Evolutionary conservation across 2,329 filamentous ascomycete species (phyloP), one percentile per base, ranked within the genome.

Genomic region (Dactylonectria macrodidyma): DNA sequence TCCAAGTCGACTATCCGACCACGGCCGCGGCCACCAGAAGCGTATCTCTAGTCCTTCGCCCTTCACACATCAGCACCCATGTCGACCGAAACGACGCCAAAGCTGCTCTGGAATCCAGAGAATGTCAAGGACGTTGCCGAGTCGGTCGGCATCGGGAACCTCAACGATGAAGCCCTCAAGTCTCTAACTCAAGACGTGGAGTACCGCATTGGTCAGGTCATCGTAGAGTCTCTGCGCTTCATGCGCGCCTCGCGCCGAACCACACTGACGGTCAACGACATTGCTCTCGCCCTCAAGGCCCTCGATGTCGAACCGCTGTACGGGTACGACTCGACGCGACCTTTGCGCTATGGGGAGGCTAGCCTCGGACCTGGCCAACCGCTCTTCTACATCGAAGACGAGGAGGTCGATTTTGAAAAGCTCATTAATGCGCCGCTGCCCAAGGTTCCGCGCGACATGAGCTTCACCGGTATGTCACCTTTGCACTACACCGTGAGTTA

Each of bases 401-500:
- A 99, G 78, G 96, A 99, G 84, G 92, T 98, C 62, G 96, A 99
- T 81, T 98, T 99, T 78, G 96, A 99, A 84, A 98, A 98, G 85
- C 86, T 99, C 73, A 98, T 99, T 80, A 99, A 99, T 83, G 95
- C 95, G 71, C 94, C 96, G 5, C 83, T 99, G 73, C 96, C 96
- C 30, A 98, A 97, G 81, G 95, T 99, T 34, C 96, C 96, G 38
- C 88, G 95, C 57, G 96, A 99, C 81, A 92, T 96, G 76, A 94
- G 91, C 68, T 95, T 98, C 78, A 98, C 95, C 47, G 93, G 94
- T 95, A 84, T 64, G 87, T 66, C 34, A 26, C 24, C 6, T 26
- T 9, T 14, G 9, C 16, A 26, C 41, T 16, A 33, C 22, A 5
- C 36, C 24, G 4, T 24, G 24, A 9, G 9, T 11, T 2, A 30